These are phyloP conservation scores for Ganoderma leucocontextum DNA, from an alignment of 1,284 basidiomycete genomes.

Conservation along the genomic window DNA sequence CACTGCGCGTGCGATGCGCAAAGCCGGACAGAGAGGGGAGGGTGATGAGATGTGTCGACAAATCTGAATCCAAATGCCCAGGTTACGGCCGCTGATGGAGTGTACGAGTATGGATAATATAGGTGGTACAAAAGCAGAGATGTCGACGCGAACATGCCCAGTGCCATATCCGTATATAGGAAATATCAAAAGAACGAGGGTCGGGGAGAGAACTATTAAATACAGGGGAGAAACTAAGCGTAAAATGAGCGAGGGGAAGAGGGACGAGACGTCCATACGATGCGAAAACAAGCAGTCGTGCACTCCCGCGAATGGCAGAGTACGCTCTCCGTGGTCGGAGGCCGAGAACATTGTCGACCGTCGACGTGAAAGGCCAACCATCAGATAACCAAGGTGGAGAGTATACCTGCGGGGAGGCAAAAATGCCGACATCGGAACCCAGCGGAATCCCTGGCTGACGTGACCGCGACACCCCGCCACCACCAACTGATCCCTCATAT, in stretches of 20 bases:
- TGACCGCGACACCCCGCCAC: background rate
- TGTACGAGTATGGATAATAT: background rate
- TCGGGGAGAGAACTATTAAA: background rate
- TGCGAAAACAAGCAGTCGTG: background rate
- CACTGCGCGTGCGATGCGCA: background rate
- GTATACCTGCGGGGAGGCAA: background rate
- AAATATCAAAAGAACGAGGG: background rate
- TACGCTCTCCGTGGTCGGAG: background rate
- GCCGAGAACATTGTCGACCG: background rate
- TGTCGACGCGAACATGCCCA: background rate
- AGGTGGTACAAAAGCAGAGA: background rate
- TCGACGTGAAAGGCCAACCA: background rate
- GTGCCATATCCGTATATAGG: background rate
- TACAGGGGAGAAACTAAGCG: background rate
- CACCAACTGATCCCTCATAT: constrained; percentile 1
- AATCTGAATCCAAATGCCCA: background rate
- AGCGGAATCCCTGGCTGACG: background rate
- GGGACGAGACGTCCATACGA: background rate
- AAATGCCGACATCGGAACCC: background rate
- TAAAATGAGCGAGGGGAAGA: background rate
- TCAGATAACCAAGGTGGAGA: background rate
- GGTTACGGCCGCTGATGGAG: background rate
- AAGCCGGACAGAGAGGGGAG: background rate
- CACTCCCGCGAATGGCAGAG: background rate
- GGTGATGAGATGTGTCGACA: background rate